Evolutionary conservation across 2,329 filamentous ascomycete species (phyloP), one percentile per base, ranked within the genome.

Genomic region (Phyllosticta citrichinensis): DNA sequence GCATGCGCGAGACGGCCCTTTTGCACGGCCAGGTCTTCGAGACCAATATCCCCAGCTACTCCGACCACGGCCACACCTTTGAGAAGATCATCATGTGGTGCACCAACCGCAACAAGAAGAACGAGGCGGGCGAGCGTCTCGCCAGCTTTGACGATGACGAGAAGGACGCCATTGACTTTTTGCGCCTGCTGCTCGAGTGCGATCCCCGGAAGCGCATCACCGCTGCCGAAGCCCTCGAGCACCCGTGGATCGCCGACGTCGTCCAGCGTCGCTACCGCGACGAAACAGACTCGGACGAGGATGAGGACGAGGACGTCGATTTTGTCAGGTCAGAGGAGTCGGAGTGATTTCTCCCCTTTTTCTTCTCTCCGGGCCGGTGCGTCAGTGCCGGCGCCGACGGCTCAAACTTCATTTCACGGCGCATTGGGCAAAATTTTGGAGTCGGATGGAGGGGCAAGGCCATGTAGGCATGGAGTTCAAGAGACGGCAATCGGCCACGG

Each of bases 51-150:
- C 93, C 93, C 0, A 97, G 90, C 1, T 88, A 99, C 66, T 90
- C 89, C 52, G 85, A 88, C 65, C 83, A 85, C 52, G 94, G 94
- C 0, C 96, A 96, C 72, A 86, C 84, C 5, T 85, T 96, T 67
- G 91, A 96, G 74, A 94, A 96, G 76, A 94, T 99, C 66, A 87
- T 99, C 64, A 80, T 96, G 56, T 99, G 94, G 94, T 94, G 91
- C 69, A 96, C 91, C 25, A 89, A 88, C 63, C 84, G 91, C 22
- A 86, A 84, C 61, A 82, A 85, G 22, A 81, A 82, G 63, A 81
- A 81, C 59, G 80, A 82, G 65, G 76, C 75, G 4, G 73, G 63
- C 14, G 24, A 75, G 55, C 66, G 68, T 6, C 71, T 77, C 57
- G 79, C 77, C 56, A 75, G 81, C 75, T 73, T 94, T 50, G 81